Conservation (phyloP, 2,329 filamentous ascomycete species). For the Ceratocystis papillata region DNA sequence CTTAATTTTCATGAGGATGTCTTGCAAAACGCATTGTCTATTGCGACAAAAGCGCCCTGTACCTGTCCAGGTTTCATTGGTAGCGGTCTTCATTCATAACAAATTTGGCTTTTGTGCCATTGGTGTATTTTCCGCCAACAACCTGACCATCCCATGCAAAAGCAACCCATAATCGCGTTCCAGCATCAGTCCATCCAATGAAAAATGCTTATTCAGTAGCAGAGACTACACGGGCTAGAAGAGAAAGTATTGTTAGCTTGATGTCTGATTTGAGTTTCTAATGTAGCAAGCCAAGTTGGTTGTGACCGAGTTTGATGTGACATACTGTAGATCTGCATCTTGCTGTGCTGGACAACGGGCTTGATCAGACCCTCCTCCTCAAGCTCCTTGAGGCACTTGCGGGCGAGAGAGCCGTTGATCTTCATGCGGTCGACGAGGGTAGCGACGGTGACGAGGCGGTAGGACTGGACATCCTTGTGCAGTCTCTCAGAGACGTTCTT, state of each 20-base stretch:
- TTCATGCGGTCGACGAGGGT: slow-evolving; percentile 98
- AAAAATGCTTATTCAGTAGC: slow-evolving; percentile 23
- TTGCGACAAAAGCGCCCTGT: slow-evolving; percentile 21
- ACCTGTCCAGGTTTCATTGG: slow-evolving; percentile 20
- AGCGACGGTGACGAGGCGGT: slow-evolving; percentile 97
- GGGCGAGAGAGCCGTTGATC: slow-evolving; percentile 97
- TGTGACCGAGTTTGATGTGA: slow-evolving; percentile 22
- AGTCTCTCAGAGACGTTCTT: slow-evolving; percentile 96
- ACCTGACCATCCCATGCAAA: slow-evolving; percentile 24
- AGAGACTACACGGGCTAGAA: slow-evolving; percentile 23
- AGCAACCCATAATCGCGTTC: slow-evolving; percentile 24
- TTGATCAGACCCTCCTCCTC: slow-evolving; percentile 99
- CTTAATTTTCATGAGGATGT: slow-evolving; percentile 13
- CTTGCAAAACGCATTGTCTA: slow-evolving; percentile 22
- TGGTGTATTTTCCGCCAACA: slow-evolving; percentile 24
- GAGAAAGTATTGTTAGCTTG: slow-evolving; percentile 20
- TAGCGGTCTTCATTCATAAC: slow-evolving; percentile 22
- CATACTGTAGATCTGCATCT: slow-evolving; percentile 95
- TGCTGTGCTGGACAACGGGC: slow-evolving; percentile 92
- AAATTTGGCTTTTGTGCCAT: slow-evolving; percentile 25
- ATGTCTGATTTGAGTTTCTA: not conserved
- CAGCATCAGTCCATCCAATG: slow-evolving; percentile 21
- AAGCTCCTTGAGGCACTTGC: slow-evolving; percentile 77
- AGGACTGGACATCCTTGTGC: slow-evolving; percentile 99
- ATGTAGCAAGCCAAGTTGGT: too few relatives aligned